A percentile compares a stretch with the other conserved stretches of the same genome.
These are phyloP conservation scores for Candida frijolesensis DNA, from an alignment of 1,139 yeast genomes.

Conservation along the genomic window DNA sequence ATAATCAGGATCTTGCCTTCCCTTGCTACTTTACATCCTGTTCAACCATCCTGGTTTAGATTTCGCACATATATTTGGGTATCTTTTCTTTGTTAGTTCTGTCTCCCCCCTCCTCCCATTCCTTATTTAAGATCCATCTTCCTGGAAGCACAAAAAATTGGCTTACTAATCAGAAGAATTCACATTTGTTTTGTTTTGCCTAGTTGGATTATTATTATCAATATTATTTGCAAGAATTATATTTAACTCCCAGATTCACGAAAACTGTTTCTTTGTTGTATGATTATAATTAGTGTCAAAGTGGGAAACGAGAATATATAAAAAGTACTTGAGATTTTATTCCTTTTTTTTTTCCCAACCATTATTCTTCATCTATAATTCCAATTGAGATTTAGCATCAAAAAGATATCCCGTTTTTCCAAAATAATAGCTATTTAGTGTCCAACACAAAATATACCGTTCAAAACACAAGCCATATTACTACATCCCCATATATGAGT, in stretches of 20 bases:
- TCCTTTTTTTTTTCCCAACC: background rate
- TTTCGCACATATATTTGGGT: background rate
- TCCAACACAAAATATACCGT: background rate
- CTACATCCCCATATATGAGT: constrained; percentile 2
- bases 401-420: background rate
- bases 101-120: no score
- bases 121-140: background rate
- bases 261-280: background rate
- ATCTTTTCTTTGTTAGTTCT: no score
- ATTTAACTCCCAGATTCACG: background rate
- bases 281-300: background rate
- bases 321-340: background rate
- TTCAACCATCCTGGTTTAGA: background rate
- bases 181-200: background rate
- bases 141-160: background rate
- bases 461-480: background rate
- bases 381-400: background rate
- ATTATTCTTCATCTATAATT: background rate
- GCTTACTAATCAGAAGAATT: background rate
- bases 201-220: background rate
- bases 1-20: background rate
- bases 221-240: background rate
- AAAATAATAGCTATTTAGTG: background rate
- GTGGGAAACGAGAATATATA: background rate
- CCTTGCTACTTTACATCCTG: background rate